These are phyloP conservation scores for Ustilago sp. DNA, from an alignment of 1,284 basidiomycete species.

Conservation along the genomic window DNA sequence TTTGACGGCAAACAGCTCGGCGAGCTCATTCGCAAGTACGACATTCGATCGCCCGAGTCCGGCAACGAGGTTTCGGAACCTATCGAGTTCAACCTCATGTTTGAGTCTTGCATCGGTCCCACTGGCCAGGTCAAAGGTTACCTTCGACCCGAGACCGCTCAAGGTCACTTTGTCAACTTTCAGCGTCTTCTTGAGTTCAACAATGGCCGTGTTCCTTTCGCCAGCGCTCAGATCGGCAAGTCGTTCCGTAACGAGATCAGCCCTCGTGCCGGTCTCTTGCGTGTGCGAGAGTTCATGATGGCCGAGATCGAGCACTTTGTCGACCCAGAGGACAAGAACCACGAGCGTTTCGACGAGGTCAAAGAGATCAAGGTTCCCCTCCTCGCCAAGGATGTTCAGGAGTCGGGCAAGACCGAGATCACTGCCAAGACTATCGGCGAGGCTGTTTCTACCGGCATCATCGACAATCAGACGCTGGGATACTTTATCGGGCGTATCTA, in stretches of 20 bases:
- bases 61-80: conserved; percentile 92
- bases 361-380: conserved; percentile 81
- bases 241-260: conserved; percentile 99
- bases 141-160: conserved; percentile 97
- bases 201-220: conserved; percentile 94
- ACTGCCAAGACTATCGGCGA: conserved; percentile 83
- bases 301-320: conserved; percentile 99
- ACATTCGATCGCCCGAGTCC: conserved; percentile 90
- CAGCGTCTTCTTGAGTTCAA: conserved; percentile 96
- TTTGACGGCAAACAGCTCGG: conserved; percentile 90
- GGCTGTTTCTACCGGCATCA: conserved; percentile 83
- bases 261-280: conserved; percentile 91
- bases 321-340: conserved; percentile 91
- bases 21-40: conserved; percentile 83
- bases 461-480: conserved; percentile 96
- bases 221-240: conserved; percentile 95
- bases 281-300: conserved; percentile 99
- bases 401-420: conserved; percentile 79
- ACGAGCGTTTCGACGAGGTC: conserved; percentile 85
- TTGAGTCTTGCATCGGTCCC: conserved; percentile 94
- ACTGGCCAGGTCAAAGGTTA: conserved; percentile 97
- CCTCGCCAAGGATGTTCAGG: conserved; percentile 85
- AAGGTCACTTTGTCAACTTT: conserved; percentile 99
- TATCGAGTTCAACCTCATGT: conserved; percentile 98
- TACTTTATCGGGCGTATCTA: conserved; percentile 96